These are phyloP conservation scores for Pharnaceum exiguum DNA, from an alignment of 148 eudicot species.

Conservation along the genomic window DNA sequence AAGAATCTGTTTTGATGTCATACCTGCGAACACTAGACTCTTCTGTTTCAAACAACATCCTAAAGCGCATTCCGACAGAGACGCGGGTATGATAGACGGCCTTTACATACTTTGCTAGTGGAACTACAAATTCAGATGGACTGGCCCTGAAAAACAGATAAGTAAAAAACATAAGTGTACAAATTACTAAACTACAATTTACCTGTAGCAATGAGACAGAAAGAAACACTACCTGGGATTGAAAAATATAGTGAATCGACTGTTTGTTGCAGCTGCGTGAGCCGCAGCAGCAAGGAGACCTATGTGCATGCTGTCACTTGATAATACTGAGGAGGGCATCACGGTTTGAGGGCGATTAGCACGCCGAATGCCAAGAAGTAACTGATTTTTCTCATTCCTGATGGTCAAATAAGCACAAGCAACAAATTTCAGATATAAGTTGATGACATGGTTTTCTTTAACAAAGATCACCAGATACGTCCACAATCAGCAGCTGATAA, in stretches of 20 bases:
- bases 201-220: not conserved
- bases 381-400: slow-evolving; percentile 73
- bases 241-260: slow-evolving; percentile 67
- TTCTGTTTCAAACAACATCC: slow-evolving; percentile 81
- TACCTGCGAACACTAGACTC: slow-evolving; percentile 82
- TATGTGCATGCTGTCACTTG: slow-evolving; percentile 84
- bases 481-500: not conserved
- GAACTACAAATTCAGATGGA: slow-evolving; percentile 76
- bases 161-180: not conserved
- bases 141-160: slow-evolving; percentile 47
- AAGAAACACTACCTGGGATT: slow-evolving; percentile 56
- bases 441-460: not conserved
- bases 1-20: not conserved
- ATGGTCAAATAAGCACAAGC: not conserved
- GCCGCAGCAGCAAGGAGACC: slow-evolving; percentile 91
- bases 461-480: not conserved
- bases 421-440: not conserved
- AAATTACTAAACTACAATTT: not conserved
- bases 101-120: slow-evolving; percentile 66
- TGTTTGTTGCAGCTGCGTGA: slow-evolving; percentile 77
- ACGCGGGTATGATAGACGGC: slow-evolving; percentile 71
- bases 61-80: slow-evolving; percentile 79
- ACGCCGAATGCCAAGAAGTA: slow-evolving; percentile 68
- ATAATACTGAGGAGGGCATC: slow-evolving; percentile 77
- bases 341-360: slow-evolving; percentile 73